A percentile compares a stretch with the other conserved stretches of the same genome.
These are phyloP conservation scores for Blastocystis hominis DNA, from an alignment of 352 stramenopile genomes.

Conservation along the genomic window DNA sequence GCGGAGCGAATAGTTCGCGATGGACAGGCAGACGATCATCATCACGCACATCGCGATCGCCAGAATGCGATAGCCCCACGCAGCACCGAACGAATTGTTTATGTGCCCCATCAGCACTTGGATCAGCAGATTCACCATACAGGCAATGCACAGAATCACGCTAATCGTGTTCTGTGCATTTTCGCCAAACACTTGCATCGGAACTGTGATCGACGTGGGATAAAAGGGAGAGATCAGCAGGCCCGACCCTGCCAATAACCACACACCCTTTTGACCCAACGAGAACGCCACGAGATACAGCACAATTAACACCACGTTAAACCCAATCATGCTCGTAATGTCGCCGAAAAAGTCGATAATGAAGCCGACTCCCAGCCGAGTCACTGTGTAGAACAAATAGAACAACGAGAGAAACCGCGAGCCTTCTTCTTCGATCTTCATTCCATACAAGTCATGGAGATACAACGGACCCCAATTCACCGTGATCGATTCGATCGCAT, in stretches of 20 bases:
- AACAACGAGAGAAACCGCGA: constrained; percentile 16
- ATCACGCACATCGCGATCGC: neutral
- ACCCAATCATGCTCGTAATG: neutral
- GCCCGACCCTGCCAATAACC: constrained; percentile 8
- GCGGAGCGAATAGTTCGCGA: neutral
- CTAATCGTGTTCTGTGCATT: constrained; percentile 50
- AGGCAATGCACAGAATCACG: constrained; percentile 13
- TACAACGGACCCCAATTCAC: constrained; percentile 48
- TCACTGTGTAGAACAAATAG: constrained; percentile 34
- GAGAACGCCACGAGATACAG: constrained; percentile 1
- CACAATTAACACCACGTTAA: neutral
- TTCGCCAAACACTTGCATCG: constrained; percentile 42
- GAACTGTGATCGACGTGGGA: constrained; percentile 15
- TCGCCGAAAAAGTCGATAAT: constrained; percentile 28
- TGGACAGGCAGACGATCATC: constrained; percentile 34
- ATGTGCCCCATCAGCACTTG: constrained; percentile 43
- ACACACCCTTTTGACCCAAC: neutral
- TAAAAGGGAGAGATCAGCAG: constrained; percentile 43
- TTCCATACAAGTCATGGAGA: constrained; percentile 34
- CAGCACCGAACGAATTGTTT: constrained; percentile 1
- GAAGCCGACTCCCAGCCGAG: constrained; percentile 35
- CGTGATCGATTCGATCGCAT: constrained; percentile 42
- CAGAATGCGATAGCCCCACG: constrained; percentile 42
- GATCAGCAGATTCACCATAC: constrained; percentile 24
- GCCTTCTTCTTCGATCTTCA: neutral